A percentile compares a stretch with the other conserved stretches of the same genome.
Evolutionary conservation across 306 rosid genomes (phyloP).

Genomic region (Glycine latifolia): DNA sequence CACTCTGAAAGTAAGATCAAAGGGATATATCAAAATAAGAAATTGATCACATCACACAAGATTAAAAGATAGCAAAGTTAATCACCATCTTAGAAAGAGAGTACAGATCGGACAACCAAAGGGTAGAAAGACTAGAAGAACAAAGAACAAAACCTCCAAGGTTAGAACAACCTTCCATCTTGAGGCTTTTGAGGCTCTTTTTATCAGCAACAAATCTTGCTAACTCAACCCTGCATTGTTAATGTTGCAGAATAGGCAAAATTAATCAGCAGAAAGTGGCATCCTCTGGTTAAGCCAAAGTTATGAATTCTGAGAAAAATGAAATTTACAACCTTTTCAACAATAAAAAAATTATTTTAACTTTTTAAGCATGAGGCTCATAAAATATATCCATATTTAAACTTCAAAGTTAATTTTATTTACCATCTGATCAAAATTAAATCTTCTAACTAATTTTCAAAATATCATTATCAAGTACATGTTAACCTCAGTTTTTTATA

Average conservation of each 20-base stretch:
- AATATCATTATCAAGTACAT: not conserved
- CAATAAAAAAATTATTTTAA: not conserved
- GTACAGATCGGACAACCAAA: constrained; percentile 87
- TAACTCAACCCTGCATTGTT: constrained; percentile 73
- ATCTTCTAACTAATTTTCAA: not conserved
- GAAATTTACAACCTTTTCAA: not conserved
- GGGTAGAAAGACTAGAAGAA: constrained; percentile 82
- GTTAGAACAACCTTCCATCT: constrained; percentile 93
- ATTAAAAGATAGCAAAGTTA: constrained; percentile 43
- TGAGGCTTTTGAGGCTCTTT: constrained; percentile 77
- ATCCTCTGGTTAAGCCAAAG: not conserved
- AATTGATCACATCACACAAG: constrained; percentile 8
- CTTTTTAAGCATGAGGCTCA: not conserved
- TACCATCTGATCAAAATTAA: not conserved
- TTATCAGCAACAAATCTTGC: constrained; percentile 90
- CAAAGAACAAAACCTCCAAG: constrained; percentile 76
- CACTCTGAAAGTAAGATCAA: constrained; percentile 1
- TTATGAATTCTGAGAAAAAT: not conserved
- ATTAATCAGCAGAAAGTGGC: constrained; percentile 40
- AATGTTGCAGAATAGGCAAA: constrained; percentile 30
- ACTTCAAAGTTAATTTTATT: not conserved
- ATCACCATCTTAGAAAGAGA: constrained; percentile 90
- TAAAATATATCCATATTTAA: not conserved
- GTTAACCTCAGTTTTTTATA: not conserved
- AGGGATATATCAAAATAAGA: constrained; percentile 26